Evolutionary conservation across 805 yeast genomes (phyloP).

Genomic region (Ogataea naganishii): DNA sequence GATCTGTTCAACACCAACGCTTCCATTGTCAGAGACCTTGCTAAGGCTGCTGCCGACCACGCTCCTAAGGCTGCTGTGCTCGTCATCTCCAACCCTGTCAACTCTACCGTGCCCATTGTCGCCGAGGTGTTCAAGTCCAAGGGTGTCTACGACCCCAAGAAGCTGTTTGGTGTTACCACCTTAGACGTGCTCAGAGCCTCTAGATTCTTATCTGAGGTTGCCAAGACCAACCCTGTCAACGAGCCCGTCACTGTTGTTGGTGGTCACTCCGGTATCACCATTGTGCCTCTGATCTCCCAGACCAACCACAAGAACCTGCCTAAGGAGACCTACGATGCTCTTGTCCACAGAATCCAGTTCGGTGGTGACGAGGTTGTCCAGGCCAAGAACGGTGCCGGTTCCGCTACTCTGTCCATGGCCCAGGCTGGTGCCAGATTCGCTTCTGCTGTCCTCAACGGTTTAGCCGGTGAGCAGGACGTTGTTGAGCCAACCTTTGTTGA

Average conservation of each 20-base stretch:
- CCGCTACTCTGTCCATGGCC: conserved; percentile 83
- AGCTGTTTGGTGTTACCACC: conserved; percentile 93
- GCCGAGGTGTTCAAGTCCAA: conserved; percentile 82
- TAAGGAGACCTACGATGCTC: conserved; percentile 55
- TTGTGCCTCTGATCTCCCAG: conserved; percentile 88
- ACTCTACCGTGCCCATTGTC: conserved; percentile 95
- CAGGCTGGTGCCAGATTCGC: conserved; percentile 77
- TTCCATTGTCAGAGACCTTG: conserved; percentile 87
- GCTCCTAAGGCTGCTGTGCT: conserved; percentile 79
- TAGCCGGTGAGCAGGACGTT: conserved; percentile 33
- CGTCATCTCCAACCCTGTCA: conserved; percentile 91
- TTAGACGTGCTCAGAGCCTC: conserved; percentile 86
- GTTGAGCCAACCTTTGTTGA: conserved; percentile 54
- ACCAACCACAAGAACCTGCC: conserved; percentile 58
- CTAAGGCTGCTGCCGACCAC: conserved; percentile 72
- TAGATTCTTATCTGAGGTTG: conserved; percentile 65
- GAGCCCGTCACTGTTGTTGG: conserved; percentile 87
- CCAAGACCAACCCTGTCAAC: conserved; percentile 63
- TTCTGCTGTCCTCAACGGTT: conserved; percentile 52
- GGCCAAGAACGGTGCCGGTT: conserved; percentile 79
- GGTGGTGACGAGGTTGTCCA: conserved; percentile 88
- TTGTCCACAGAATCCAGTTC: conserved; percentile 85
- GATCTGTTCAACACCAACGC: conserved; percentile 95
- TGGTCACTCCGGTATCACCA: conserved; percentile 96
- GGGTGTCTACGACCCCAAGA: conserved; percentile 87